Evolutionary conservation across 805 yeast species (phyloP), one percentile per base, ranked within the genome.

Genomic region (Schwanniomyces polymorphus): DNA sequence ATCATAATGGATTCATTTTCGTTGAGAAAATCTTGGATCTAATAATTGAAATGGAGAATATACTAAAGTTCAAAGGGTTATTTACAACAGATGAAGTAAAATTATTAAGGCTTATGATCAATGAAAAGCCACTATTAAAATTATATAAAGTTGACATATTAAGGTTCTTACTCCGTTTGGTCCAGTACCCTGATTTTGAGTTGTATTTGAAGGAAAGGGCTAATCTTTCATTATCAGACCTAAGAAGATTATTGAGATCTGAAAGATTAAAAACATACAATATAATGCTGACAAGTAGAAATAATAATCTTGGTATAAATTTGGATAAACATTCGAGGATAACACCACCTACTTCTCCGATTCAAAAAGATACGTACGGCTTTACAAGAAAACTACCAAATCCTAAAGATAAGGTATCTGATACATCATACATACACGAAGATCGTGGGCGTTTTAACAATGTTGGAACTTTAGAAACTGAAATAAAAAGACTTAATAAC

Each of bases 161-260:
- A 25, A 49, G 51, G 38, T 65, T 68, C 45, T 10, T 68, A 7
- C 43, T 63, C 17, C 60, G 55, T 25, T 46, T 67, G 27, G 64
- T 60, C 4, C 54, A 57, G 8, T 49, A 50, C 34, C 16, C 47
- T 14, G 49, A 49, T 18, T 55, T 67, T 35, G 57, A 56, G 16
- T 50, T 38, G 27, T 59, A 66, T 27, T 44, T 68, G 2, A 33
- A 14, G 6, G 63, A 60, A 5, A 48, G 71, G 42, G 52, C 50
- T n/a, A 52, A 56, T n/a, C 37, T 60, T 4, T 40, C 31, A 12
- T 27, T 27, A 10, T 16, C n/a, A 21, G 50, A 52, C 14, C 31
- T 54, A 8, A 31, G 35, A 31, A 31, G 21, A 16, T 16, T 31
- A 14, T 31, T 31, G 11, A 31, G 35, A 10, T 14, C 35, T 7